Percentiles rank a stretch among this genome's conserved stretches.
Evolutionary conservation across 441 rosid genomes (phyloP).

Genomic region (Adansonia grandidieri): DNA sequence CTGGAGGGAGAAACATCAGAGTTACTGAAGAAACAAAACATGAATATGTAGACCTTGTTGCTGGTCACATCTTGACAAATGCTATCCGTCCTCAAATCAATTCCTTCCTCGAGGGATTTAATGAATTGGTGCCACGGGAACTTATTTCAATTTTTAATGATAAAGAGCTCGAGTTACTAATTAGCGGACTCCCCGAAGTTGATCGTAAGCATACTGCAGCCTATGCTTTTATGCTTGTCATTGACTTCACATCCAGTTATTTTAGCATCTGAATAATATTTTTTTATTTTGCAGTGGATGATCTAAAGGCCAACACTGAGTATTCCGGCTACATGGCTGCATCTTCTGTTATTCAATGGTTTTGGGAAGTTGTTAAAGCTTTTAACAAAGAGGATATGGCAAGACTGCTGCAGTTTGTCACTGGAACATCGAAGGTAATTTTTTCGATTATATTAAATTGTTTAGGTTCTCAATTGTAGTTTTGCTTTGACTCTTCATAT

Average conservation of each 20-base stretch:
- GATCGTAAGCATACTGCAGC: conserved; percentile 68
- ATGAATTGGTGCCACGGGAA: conserved; percentile 76
- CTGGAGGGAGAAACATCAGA: conserved; percentile 93
- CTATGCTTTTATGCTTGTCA: conserved; percentile 6
- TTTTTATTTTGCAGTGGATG: conserved; percentile 69
- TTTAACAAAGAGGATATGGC: conserved; percentile 99
- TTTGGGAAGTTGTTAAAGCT: conserved; percentile 93
- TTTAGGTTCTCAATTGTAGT: neutral
- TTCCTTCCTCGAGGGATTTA: conserved; percentile 89
- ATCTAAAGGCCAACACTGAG: conserved; percentile 84
- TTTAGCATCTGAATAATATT: conserved; percentile 20
- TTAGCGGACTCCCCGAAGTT: conserved; percentile 98
- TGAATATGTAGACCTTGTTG: conserved; percentile 97
- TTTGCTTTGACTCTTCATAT: too few species aligned
- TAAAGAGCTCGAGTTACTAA: conserved; percentile 96
- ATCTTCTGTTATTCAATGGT: conserved; percentile 90
- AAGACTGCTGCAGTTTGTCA: conserved; percentile 87
- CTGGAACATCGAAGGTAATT: conserved; percentile 96
- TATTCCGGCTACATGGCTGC: conserved; percentile 86
- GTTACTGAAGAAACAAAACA: conserved; percentile 98
- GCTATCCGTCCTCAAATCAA: conserved; percentile 97
- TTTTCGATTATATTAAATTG: neutral
- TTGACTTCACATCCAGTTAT: conserved; percentile 26
- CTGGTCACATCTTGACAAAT: conserved; percentile 90
- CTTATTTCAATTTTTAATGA: conserved; percentile 94